phyloP scores from a whole-genome alignment of 129 eudicot genomes.

The Pittosporum tobira region DNA sequence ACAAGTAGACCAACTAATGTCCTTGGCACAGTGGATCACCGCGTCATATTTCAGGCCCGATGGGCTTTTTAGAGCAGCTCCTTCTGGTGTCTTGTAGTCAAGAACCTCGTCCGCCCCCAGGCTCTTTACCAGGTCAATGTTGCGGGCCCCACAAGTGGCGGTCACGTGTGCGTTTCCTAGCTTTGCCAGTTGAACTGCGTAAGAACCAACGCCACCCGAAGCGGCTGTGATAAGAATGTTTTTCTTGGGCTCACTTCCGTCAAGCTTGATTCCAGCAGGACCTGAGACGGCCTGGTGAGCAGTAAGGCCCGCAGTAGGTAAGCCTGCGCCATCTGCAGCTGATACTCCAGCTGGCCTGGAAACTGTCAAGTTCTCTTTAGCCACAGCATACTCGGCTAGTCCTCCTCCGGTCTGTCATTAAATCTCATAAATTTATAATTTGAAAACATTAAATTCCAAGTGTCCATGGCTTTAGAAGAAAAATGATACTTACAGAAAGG shows the following conservation, averaged over 20 bases:
- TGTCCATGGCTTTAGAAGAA: too few species aligned
- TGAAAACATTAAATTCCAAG: too few species aligned
- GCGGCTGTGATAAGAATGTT: constrained; percentile 55
- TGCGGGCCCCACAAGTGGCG: constrained; percentile 60
- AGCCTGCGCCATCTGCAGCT: constrained; percentile 41
- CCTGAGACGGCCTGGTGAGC: constrained; percentile 42
- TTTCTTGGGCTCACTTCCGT: constrained; percentile 31
- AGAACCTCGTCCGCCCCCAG: constrained; percentile 61
- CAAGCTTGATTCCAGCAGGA: constrained; percentile 38
- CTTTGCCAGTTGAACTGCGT: constrained; percentile 56
- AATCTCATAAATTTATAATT: neutral
- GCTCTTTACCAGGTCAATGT: constrained; percentile 42
- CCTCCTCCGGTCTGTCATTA: constrained; percentile 41
- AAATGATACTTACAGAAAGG: too few species aligned
- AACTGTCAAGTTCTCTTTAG: constrained; percentile 37
- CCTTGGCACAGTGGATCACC: constrained; percentile 41
- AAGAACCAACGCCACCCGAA: constrained; percentile 61
- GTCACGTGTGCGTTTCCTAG: constrained; percentile 49
- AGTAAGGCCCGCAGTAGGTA: constrained; percentile 36
- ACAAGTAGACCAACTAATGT: constrained; percentile 39
- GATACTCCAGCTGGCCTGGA: constrained; percentile 47
- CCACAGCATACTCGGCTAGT: constrained; percentile 45
- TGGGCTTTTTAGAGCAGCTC: constrained; percentile 53
- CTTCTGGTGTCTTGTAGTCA: constrained; percentile 63
- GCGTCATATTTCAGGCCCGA: constrained; percentile 52